These are phyloP conservation scores for Globisporangium recalcitrans DNA, from an alignment of 352 stramenopile species.

Conservation along the genomic window DNA sequence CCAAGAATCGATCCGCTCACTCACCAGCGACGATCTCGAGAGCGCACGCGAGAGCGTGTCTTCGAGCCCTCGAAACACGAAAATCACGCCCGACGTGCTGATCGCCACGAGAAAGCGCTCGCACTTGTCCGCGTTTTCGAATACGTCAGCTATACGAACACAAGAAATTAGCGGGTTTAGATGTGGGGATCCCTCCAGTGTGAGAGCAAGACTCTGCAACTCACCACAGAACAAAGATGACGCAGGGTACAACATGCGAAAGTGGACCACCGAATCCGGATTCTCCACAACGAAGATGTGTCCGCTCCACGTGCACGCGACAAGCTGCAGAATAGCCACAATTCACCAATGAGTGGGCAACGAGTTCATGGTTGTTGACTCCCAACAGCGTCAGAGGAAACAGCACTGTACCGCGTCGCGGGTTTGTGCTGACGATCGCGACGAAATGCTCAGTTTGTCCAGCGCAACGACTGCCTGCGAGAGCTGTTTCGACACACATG, in stretches of 20 bases:
- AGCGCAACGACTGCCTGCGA: slow-evolving; percentile 47
- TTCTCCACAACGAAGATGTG: slow-evolving; percentile 48
- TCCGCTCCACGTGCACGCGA: slow-evolving; percentile 71
- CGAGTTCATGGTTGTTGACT: not conserved
- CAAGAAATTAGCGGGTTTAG: not conserved
- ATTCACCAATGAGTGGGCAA: not conserved
- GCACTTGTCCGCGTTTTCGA: slow-evolving; percentile 19
- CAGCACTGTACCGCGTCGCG: slow-evolving; percentile 11
- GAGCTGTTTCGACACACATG: slow-evolving; percentile 21
- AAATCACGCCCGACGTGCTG: slow-evolving; percentile 62
- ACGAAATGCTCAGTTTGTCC: slow-evolving; percentile 28
- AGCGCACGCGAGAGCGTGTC: slow-evolving; percentile 43
- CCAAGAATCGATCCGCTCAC: not conserved
- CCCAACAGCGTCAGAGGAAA: not conserved
- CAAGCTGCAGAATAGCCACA: slow-evolving; percentile 27
- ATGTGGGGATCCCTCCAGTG: not conserved
- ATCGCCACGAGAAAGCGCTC: slow-evolving; percentile 52
- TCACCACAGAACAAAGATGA: slow-evolving; percentile 67
- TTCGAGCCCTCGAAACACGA: slow-evolving; percentile 48
- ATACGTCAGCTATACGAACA: slow-evolving; percentile 25
- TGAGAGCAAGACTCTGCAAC: not conserved
- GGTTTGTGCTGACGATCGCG: not conserved
- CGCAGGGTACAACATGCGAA: slow-evolving; percentile 57
- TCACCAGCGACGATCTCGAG: slow-evolving; percentile 38
- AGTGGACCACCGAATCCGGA: slow-evolving; percentile 38